phyloP scores from a whole-genome alignment of 2,329 filamentous ascomycete genomes.

The Ilyonectria mors-panacis region DNA sequence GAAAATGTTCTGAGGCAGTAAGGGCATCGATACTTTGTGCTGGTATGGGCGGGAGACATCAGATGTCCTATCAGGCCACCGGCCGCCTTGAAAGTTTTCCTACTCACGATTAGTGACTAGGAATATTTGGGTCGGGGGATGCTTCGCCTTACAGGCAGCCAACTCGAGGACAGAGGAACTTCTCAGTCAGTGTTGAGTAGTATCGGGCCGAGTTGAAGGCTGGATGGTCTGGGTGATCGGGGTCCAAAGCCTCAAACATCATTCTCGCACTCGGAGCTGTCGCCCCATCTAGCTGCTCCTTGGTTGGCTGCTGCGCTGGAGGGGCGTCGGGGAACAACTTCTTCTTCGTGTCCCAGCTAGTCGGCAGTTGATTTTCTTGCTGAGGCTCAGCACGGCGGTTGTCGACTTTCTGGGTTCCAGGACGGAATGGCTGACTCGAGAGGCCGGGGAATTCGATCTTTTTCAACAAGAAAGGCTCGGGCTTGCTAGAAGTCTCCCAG shows the following conservation, averaged over 20 bases:
- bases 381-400: background rate
- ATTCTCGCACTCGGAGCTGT: constrained; percentile 31
- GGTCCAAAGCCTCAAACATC: constrained; percentile 39
- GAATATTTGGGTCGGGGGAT: background rate
- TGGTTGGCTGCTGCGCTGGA: constrained; percentile 36
- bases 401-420: background rate
- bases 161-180: constrained; percentile 68
- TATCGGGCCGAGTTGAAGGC: constrained; percentile 66
- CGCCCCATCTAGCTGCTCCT: constrained; percentile 36
- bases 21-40: constrained; percentile 58
- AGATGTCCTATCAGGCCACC: constrained; percentile 60
- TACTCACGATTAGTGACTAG: constrained; percentile 40
- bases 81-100: constrained; percentile 57
- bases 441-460: constrained; percentile 39
- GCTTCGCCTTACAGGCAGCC: constrained; percentile 63
- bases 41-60: constrained; percentile 57
- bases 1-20: constrained; percentile 60
- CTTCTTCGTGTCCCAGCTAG: constrained; percentile 18
- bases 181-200: constrained; percentile 57
- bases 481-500: background rate
- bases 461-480: constrained; percentile 24
- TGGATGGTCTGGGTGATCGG: constrained; percentile 62
- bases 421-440: constrained; percentile 10
- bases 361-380: constrained; percentile 25
- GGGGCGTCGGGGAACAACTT: constrained; percentile 47